Evolutionary conservation across 2,329 filamentous ascomycete genomes (phyloP).

Genomic region (Verticillium nonalfalfae): DNA sequence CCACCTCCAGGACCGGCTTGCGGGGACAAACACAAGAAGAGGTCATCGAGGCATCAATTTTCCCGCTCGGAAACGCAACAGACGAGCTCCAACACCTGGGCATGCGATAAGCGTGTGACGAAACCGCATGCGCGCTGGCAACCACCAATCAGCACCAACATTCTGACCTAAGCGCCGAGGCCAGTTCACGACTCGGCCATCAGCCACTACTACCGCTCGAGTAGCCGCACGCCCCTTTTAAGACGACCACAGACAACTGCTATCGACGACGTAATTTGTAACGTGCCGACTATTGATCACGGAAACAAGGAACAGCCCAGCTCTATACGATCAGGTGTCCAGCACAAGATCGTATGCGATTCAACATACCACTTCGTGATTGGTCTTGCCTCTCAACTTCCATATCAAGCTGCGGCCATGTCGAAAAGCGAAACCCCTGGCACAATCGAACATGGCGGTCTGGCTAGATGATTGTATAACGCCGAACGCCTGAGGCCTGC

Average conservation of each 20-base stretch:
- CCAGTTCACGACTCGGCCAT: slow-evolving; percentile 3
- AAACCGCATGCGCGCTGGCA: slow-evolving; percentile 9
- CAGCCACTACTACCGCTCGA: slow-evolving; percentile 4
- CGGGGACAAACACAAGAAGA: background rate
- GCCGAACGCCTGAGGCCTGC: background rate
- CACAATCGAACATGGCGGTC: background rate
- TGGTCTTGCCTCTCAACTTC: background rate
- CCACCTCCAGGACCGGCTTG: background rate
- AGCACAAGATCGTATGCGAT: too few relatives aligned
- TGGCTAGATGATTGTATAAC: background rate
- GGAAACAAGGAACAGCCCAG: background rate
- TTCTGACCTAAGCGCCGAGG: slow-evolving; percentile 9
- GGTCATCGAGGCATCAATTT: background rate
- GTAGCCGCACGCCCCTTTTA: slow-evolving; percentile 5
- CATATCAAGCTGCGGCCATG: background rate
- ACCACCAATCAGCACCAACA: slow-evolving; percentile 9
- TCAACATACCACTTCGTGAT: background rate
- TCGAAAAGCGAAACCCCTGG: background rate
- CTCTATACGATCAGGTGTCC: background rate
- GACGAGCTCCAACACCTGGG: background rate
- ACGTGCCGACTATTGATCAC: background rate
- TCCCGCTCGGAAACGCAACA: slow-evolving; percentile 1
- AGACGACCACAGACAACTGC: background rate
- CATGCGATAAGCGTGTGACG: slow-evolving; percentile 7
- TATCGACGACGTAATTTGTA: background rate